These are phyloP conservation scores for Penicillium cosmopolitanum DNA, from an alignment of 495 filamentous ascomycete species.

Conservation along the genomic window DNA sequence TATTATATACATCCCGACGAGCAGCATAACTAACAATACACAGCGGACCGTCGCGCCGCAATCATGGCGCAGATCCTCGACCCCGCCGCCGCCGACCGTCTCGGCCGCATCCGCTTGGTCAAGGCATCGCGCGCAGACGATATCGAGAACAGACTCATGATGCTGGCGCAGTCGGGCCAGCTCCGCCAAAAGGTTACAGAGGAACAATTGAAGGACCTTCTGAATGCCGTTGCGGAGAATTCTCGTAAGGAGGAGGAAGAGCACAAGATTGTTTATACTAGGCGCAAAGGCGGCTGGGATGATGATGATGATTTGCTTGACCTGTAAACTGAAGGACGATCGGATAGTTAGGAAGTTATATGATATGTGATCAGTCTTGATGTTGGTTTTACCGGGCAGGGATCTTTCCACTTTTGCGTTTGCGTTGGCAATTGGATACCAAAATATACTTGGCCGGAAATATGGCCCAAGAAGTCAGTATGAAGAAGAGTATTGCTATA, in stretches of 20 bases:
- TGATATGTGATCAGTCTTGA: neutral
- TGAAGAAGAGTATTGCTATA: no score
- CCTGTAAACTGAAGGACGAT: conserved; percentile 35
- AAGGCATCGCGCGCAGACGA: conserved; percentile 90
- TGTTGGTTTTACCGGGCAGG: no score
- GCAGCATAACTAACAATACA: neutral
- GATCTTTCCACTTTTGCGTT: no score
- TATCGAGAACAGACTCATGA: conserved; percentile 90
- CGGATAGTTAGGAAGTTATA: neutral
- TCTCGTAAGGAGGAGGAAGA: conserved; percentile 60
- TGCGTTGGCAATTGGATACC: no score
- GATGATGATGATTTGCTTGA: conserved; percentile 85
- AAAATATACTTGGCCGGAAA: no score
- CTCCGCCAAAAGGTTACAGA: conserved; percentile 87
- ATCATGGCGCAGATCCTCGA: conserved; percentile 91
- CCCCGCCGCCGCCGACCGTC: conserved; percentile 88
- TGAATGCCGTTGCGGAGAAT: conserved; percentile 80
- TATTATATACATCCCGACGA: no score
- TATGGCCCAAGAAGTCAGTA: no score
- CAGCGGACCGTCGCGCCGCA: conserved; percentile 60
- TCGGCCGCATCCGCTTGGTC: conserved; percentile 92
- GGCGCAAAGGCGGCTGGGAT: conserved; percentile 84
- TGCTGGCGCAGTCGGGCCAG: conserved; percentile 86
- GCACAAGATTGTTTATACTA: conserved; percentile 80
- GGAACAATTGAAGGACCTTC: conserved; percentile 86